Conservation (phyloP, 495 filamentous ascomycete genomes). For the Trichoderma gamsii region DNA sequence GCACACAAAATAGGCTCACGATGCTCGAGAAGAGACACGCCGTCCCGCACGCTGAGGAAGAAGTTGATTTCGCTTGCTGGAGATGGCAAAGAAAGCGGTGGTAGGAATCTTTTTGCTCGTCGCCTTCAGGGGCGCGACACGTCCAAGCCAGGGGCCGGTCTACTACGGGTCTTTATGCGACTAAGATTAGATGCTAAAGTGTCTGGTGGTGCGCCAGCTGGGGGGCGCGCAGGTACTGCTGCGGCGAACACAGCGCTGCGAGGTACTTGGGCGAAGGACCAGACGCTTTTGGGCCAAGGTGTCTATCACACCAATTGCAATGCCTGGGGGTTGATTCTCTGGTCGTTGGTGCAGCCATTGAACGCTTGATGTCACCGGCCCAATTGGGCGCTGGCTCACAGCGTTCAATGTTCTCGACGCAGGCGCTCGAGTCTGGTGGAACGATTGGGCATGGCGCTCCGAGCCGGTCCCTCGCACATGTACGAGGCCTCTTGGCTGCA, state of each 20-base stretch:
- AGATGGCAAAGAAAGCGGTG: neutral
- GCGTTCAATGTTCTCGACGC: neutral
- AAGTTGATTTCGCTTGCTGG: conserved; percentile 2
- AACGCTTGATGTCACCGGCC: neutral
- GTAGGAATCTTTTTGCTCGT: conserved; percentile 10
- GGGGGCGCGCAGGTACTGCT: neutral
- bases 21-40: conserved; percentile 3
- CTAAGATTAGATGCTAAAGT: conserved; percentile 12
- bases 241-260: neutral
- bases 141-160: conserved; percentile 1
- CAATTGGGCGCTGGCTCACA: neutral
- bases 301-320: neutral
- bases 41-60: neutral
- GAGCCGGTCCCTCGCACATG: neutral
- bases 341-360: neutral
- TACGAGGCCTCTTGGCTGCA: neutral
- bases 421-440: neutral
- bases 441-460: neutral
- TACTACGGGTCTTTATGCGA: conserved; percentile 14
- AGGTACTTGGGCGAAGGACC: neutral
- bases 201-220: neutral
- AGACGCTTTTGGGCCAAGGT: neutral
- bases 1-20: neutral
- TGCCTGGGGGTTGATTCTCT: neutral
- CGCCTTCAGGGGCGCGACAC: conserved; percentile 11